Evolutionary conservation across 352 stramenopile genomes (phyloP).

Genomic region (Phytophthora lateralis): DNA sequence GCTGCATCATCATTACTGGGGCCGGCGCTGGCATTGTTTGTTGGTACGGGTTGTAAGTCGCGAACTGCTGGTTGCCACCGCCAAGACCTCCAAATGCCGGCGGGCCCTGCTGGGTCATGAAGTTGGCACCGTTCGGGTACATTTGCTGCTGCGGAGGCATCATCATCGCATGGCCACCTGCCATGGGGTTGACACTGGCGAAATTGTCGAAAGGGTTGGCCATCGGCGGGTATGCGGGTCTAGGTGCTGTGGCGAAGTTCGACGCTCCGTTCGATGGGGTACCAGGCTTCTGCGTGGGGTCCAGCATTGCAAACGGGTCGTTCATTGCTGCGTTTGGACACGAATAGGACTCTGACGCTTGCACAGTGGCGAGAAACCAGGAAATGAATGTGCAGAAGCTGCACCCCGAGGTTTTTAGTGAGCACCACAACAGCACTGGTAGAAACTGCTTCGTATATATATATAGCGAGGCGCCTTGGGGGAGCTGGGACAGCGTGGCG

Average conservation of each 20-base stretch:
- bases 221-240: constrained; percentile 19
- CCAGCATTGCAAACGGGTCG: constrained; percentile 67
- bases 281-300: constrained; percentile 50
- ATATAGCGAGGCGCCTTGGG: constrained; percentile 24
- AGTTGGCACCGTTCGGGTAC: constrained; percentile 51
- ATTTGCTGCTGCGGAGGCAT: constrained; percentile 42
- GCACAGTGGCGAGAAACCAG: constrained; percentile 22
- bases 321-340: constrained; percentile 44
- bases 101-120: constrained; percentile 68
- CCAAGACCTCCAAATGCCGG: constrained; percentile 50
- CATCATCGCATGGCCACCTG: constrained; percentile 24
- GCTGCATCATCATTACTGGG: constrained; percentile 29
- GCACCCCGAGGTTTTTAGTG: constrained; percentile 9
- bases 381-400: constrained; percentile 18
- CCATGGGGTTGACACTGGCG: constrained; percentile 14
- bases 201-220: constrained; percentile 52
- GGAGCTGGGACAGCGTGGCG: constrained; percentile 15
- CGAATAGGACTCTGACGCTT: constrained; percentile 18
- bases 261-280: constrained; percentile 12
- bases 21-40: constrained; percentile 19
- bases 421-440: constrained; percentile 4
- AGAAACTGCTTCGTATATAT: constrained; percentile 33
- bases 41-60: constrained; percentile 36
- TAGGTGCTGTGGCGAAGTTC: constrained; percentile 23
- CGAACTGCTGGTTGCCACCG: constrained; percentile 35